Evolutionary conservation across 2,329 filamentous ascomycete species (phyloP).

Genomic region (Penicillium sp.): DNA sequence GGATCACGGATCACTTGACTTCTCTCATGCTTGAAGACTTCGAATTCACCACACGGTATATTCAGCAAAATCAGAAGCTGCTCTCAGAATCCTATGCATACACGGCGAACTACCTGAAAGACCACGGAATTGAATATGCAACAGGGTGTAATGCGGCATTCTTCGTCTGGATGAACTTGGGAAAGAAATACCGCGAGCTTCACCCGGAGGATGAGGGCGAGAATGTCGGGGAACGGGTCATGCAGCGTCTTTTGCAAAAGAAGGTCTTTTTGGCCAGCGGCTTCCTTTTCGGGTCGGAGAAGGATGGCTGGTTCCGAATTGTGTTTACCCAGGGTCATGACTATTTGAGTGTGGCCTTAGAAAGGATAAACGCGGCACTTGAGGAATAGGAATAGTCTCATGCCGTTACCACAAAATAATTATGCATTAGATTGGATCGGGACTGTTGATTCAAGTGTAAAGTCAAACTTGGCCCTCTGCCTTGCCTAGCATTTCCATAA

Average conservation of each 20-base stretch:
- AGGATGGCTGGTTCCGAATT: slow-evolving; percentile 45
- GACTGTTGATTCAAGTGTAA: neutral
- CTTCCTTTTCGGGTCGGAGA: slow-evolving; percentile 37
- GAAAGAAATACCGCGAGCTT: slow-evolving; percentile 28
- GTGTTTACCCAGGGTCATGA: slow-evolving; percentile 38
- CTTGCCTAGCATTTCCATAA: neutral
- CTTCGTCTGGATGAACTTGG: slow-evolving; percentile 56
- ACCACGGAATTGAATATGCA: slow-evolving; percentile 48
- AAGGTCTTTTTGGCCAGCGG: slow-evolving; percentile 40
- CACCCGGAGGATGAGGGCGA: slow-evolving; percentile 17
- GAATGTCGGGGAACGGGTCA: slow-evolving; percentile 28
- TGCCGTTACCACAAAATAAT: neutral
- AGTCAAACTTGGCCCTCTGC: neutral
- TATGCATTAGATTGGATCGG: neutral
- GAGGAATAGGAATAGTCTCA: neutral
- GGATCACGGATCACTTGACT: slow-evolving; percentile 39
- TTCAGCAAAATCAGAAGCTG: slow-evolving; percentile 44
- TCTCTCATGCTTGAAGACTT: slow-evolving; percentile 47
- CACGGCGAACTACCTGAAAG: slow-evolving; percentile 38
- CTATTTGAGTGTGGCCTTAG: slow-evolving; percentile 34
- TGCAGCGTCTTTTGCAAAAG: slow-evolving; percentile 37
- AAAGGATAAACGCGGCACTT: slow-evolving; percentile 27
- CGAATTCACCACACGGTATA: slow-evolving; percentile 46
- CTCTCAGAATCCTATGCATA: slow-evolving; percentile 44
- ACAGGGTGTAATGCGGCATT: slow-evolving; percentile 55